Evolutionary conservation across 2,329 filamentous ascomycete species (phyloP), one percentile per base, ranked within the genome.

Genomic region (Teratosphaeriaceae sp.): DNA sequence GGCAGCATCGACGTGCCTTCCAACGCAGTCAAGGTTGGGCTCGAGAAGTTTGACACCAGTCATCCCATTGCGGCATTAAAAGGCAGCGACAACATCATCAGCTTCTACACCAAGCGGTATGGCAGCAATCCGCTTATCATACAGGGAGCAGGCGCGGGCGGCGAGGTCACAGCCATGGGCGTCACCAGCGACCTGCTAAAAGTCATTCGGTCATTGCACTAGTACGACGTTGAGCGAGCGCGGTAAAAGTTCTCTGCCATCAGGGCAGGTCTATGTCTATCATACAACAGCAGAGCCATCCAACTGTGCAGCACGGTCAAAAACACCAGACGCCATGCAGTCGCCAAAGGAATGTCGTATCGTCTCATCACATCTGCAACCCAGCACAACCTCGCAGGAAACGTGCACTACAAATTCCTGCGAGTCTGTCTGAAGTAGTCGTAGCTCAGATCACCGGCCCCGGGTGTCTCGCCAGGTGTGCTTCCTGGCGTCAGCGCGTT

Each of bases 51-150:
- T 56, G 88, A 94, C 53, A 80, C 79, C 55, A 85, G 84, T 47
- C 88, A 94, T 61, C 86, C 92, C 11, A 96, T 98, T 68, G 92
- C 92, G 12, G 84, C 85, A 37, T 75, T 98, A 45, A 94, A 95
- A 76, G 92, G 92, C 26, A 97, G 89, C 65, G 92, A 97, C 65
- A 98, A 98, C 72, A 94, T 98, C 64, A 95, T 98, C 63, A 94
- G 84, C 73, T 96, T 98, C 74, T 94, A 96, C 69, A 98, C 92
- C 5, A 85, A 94, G 74, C 78, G 92, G 58, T 98, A 98, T 62
- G 88, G 88, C 45, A 77, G 74, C 62, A 94, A 90, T 67, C 89
- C 92, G 33, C 73, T 98, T 50, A 95, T 96, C 61, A 80, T 98
- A 50, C 90, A 97, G 71, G 92, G 92, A 46, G 88, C 88, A 26